A percentile compares a stretch with the other conserved stretches of the same genome.
phyloP scores from a whole-genome alignment of 2,329 filamentous ascomycete genomes.

The Pyrenophora seminiperda region DNA sequence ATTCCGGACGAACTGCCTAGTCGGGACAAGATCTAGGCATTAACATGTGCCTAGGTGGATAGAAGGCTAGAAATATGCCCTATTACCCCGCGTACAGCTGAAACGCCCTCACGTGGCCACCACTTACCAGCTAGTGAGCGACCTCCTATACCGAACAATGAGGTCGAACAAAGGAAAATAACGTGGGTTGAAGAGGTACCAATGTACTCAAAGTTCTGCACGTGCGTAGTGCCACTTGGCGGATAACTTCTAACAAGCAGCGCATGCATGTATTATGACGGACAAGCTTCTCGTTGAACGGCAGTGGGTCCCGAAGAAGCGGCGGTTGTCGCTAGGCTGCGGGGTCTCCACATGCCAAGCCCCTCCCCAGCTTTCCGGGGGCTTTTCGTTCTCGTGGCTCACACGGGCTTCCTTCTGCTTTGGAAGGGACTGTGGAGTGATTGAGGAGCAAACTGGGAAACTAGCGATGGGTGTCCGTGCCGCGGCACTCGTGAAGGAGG shows the following conservation, averaged over 20 bases:
- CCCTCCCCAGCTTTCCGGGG: slow-evolving; percentile 24
- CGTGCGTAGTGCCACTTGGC: slow-evolving; percentile 9
- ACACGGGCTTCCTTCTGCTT: slow-evolving; percentile 7
- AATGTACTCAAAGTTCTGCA: slow-evolving; percentile 9
- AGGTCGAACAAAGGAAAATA: slow-evolving; percentile 16
- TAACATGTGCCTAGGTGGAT: neutral
- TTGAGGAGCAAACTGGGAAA: slow-evolving; percentile 7
- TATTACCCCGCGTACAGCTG: slow-evolving; percentile 9
- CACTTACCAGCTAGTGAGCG: slow-evolving; percentile 10
- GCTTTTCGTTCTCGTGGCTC: slow-evolving; percentile 16
- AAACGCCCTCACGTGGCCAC: slow-evolving; percentile 10
- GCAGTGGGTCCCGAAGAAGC: slow-evolving; percentile 15
- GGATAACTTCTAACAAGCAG: slow-evolving; percentile 14
- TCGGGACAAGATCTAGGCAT: slow-evolving; percentile 7
- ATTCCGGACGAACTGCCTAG: slow-evolving; percentile 6
- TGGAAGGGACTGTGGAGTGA: neutral
- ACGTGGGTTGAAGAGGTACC: slow-evolving; percentile 6
- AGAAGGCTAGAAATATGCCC: slow-evolving; percentile 5
- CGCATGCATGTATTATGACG: neutral
- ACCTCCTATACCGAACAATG: slow-evolving; percentile 7
- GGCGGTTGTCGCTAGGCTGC: slow-evolving; percentile 23
- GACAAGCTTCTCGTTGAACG: slow-evolving; percentile 20
- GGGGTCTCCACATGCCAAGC: slow-evolving; percentile 40
- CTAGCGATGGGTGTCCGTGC: slow-evolving; percentile 18
- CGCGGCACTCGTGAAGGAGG: slow-evolving; percentile 31